Evolutionary conservation across 1,139 yeast species (phyloP), one percentile per base, ranked within the genome.

Genomic region (Arxiozyma heterogenica): DNA sequence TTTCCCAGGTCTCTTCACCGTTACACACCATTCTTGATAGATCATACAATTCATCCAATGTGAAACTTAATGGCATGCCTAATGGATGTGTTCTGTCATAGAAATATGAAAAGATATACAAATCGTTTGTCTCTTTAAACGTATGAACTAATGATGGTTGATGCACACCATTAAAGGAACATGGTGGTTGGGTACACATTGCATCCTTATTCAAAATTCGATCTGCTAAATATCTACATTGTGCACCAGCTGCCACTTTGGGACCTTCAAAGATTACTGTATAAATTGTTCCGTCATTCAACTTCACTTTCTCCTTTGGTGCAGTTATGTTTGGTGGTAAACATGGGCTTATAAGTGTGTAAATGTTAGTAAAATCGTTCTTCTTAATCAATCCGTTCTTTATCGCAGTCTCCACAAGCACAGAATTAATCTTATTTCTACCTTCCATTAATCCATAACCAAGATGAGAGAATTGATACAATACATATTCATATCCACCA

Each of bases 361-460:
- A 73, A 12, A 75, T 75, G 11, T 72, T 75, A 53, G 74, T 68
- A 48, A 75, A 70, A 17, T 73, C 76, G 27, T 70, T 71, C 49
- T 72, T 64, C 9, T 67, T 64, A 23, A 72, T 62, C 57, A 73
- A 70, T 25, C 76, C 63, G 51, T 68, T 69, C 56, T 76, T 71
- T 55, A 83, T 70, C 30, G 79, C 76, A 34, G 77, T 68, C 57
- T 78, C 73, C 21, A 86, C 75, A 41, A 88, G 75, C 54, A 78
- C 71, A 11, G 80, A 67, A 67, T 93, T 87, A 58, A 93, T 77
- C 74, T 84, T 86, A 69, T 86, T 83, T 73, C 96, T 81, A 41
- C 96, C 98, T 73, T 90, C 86, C 86, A 87, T 90, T 65, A 93
- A 80, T 39, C 99, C 99, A 69, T 86, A 93, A 42, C 97, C 98